These are phyloP conservation scores for Syzygium aqueum DNA, from an alignment of 345 rosid genomes.

Conservation along the genomic window DNA sequence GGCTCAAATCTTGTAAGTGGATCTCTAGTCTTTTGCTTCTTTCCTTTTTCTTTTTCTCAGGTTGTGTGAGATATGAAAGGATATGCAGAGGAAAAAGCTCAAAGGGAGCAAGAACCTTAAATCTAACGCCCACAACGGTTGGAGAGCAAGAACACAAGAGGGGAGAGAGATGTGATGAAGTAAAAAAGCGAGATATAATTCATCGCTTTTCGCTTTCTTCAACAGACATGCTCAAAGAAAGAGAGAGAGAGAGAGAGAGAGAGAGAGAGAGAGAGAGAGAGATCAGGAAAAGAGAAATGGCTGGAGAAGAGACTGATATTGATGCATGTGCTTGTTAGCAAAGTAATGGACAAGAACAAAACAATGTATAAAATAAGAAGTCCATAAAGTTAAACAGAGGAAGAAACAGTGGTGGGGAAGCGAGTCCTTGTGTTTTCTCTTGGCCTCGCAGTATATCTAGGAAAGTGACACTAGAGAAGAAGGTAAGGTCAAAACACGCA, in stretches of 20 bases:
- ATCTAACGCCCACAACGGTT: neutral
- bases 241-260: neutral
- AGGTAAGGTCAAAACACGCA: constrained; percentile 42
- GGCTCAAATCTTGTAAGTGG: neutral
- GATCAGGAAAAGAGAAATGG: constrained; percentile 3
- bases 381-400: constrained; percentile 11
- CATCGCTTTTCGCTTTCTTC: neutral
- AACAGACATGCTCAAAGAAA: constrained; percentile 38
- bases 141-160: constrained; percentile 10
- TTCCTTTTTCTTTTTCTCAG: neutral
- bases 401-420: constrained; percentile 10
- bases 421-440: constrained; percentile 14
- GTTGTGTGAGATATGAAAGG: neutral
- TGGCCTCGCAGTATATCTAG: constrained; percentile 51
- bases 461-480: constrained; percentile 51
- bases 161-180: neutral
- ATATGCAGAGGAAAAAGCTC: neutral
- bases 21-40: neutral
- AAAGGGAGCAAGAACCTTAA: neutral
- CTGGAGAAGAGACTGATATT: constrained; percentile 5
- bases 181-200: constrained; percentile 7
- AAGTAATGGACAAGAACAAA: constrained; percentile 8
- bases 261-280: neutral
- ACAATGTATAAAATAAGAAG: constrained; percentile 15
- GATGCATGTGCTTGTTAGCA: neutral